Base-by-base conservation (phyloP, 352 stramenopile species). In the Phytophthora pinifolia region DNA sequence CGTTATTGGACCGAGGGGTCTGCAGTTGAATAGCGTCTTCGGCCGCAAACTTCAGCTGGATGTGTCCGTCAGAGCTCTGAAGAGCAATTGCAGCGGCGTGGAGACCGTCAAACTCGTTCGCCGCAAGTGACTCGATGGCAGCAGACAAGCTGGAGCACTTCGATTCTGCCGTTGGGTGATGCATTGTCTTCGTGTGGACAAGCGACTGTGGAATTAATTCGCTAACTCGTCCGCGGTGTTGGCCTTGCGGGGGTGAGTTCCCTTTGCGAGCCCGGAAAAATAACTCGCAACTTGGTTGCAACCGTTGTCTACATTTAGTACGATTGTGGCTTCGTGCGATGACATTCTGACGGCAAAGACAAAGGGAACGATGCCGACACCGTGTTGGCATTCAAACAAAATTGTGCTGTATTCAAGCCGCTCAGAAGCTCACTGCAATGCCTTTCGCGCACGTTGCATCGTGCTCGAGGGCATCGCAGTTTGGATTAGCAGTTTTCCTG, bases 1-100 rank as follows among this genome's bases (percentile, higher is more conserved):
- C 18, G n/a, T 31, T 60, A 14, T 66, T 43, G 18, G 54, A 46
- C 15, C 42, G 50, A 37, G 44, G 13, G 12, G 50, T 49, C 22
- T 67, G 57, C n/a, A 77, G 44, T 29, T 66, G 34, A 39, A 71
- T 71, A 36, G 61, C 47, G 7, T 64, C 65, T 47, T 75, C 69
- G 0, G 54, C 20, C 12, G 55, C 42, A 15, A 76, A 76, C 31
- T 74, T 41, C 39, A 74, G 54, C 52, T 72, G 55, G 32, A 74
- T 74, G 39, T 59, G 67, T 10, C 67, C 67, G 15, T 76, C 54
- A 13, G 59, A 29, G 10, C 15, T 58, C 12, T 64, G 54, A 4
- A 50, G 35, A 31, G 59, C 53, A 22, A 67, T 62, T 35, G 57
- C 57, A 13, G 57, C 43, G 8, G 57, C 29, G 5, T 65, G 57